These are phyloP conservation scores for Candida ipomoeae DNA, from an alignment of 805 yeast species.

Conservation along the genomic window DNA sequence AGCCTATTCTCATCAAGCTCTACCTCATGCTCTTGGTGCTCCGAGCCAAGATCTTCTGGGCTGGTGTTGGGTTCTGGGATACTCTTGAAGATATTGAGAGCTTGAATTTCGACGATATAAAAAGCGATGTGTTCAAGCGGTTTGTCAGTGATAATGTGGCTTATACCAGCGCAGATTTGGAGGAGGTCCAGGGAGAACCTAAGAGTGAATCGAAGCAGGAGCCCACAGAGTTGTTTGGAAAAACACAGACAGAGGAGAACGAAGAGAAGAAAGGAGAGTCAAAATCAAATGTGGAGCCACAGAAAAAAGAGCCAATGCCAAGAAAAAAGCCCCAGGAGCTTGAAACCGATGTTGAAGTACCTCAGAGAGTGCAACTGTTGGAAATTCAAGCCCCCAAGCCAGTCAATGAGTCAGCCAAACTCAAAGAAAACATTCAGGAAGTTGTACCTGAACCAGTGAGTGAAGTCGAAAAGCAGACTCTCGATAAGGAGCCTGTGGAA, in stretches of 20 bases:
- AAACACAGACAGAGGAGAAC: too few species aligned
- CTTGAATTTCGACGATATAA: slow-evolving; percentile 14
- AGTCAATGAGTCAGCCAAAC: not conserved
- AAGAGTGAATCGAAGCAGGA: too few species aligned
- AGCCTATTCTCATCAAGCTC: slow-evolving; percentile 35
- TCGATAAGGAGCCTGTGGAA: not conserved
- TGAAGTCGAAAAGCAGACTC: not conserved
- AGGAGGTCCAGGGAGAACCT: not conserved
- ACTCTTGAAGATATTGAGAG: slow-evolving; percentile 34
- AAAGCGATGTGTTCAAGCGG: slow-evolving; percentile 10
- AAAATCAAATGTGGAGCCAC: too few species aligned
- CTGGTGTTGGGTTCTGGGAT: slow-evolving; percentile 79
- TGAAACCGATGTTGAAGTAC: too few species aligned
- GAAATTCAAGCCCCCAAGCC: not conserved
- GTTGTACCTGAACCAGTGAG: not conserved
- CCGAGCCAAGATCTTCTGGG: slow-evolving; percentile 76
- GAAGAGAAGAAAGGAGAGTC: too few species aligned
- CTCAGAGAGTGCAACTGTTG: not conserved
- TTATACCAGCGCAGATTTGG: slow-evolving; percentile 2
- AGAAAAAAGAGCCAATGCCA: too few species aligned
- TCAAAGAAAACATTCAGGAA: not conserved
- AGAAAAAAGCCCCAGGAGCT: too few species aligned
- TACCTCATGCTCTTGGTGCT: slow-evolving; percentile 54
- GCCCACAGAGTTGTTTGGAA: too few species aligned
- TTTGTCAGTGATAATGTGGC: slow-evolving; percentile 16